Evolutionary conservation across 2,329 filamentous ascomycete species (phyloP).

Genomic region (Fusarium sp.): DNA sequence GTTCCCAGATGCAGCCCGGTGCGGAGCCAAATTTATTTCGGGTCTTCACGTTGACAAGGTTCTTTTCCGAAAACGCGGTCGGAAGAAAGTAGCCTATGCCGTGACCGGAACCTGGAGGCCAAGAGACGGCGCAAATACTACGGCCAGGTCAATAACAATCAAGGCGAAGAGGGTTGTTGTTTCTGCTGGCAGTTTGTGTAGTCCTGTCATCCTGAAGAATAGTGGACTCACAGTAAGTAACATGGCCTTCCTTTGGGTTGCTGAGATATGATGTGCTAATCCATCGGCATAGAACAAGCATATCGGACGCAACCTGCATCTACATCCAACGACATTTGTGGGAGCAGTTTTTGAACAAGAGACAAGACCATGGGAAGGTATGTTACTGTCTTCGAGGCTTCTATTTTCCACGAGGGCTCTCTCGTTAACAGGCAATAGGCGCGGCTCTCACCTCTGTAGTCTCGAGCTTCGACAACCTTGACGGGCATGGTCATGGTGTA

Average conservation of each 20-base stretch:
- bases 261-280: not conserved
- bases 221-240: not conserved
- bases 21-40: not conserved
- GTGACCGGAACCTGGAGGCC: not conserved
- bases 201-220: not conserved
- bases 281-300: not conserved
- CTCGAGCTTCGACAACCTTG: not conserved
- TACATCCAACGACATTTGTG: slow-evolving; percentile 3
- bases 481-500: not conserved
- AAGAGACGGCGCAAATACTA: rapidly evolving
- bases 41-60: not conserved
- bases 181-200: not conserved
- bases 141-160: not conserved
- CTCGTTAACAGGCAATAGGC: not conserved
- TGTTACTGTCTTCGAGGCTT: rapidly evolving
- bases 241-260: too few species aligned
- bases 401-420: rapidly evolving
- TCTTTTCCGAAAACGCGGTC: not conserved
- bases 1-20: slow-evolving; percentile 3
- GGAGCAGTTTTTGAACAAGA: not conserved
- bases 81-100: not conserved
- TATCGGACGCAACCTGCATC: slow-evolving; percentile 5
- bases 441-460: not conserved
- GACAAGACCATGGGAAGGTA: slow-evolving; percentile 13
- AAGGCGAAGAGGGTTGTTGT: not conserved